Percentiles rank a stretch among this genome's conserved stretches.
These are phyloP conservation scores for Fusarium succisae DNA, from an alignment of 2,329 filamentous ascomycete genomes.

Conservation along the genomic window DNA sequence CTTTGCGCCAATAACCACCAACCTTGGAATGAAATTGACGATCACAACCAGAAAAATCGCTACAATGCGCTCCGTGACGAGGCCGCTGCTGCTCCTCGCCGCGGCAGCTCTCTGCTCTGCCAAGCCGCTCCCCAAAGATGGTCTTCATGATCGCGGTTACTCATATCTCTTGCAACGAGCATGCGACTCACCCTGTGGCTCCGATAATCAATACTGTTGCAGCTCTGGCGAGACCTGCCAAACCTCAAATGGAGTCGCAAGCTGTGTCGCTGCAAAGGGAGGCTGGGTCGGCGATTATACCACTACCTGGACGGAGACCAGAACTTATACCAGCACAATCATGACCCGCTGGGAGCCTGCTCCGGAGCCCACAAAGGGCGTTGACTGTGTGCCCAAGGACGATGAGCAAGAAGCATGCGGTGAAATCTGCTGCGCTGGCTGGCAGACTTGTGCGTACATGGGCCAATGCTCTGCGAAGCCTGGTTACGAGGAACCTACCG, in stretches of 20 bases:
- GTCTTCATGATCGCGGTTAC: conserved; percentile 58
- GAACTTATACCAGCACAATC: conserved; percentile 67
- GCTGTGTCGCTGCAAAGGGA: conserved; percentile 54
- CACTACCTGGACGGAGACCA: conserved; percentile 69
- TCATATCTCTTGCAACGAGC: conserved; percentile 60
- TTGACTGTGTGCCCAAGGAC: conserved; percentile 61
- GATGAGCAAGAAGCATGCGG: conserved; percentile 71
- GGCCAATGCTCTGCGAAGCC: conserved; percentile 68
- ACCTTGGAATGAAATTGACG: background rate
- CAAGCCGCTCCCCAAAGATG: conserved; percentile 61
- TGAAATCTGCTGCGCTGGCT: conserved; percentile 73
- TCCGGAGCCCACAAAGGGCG: conserved; percentile 55
- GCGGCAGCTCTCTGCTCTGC: conserved; percentile 50
- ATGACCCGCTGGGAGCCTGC: conserved; percentile 60
- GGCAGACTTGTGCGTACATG: conserved; percentile 71
- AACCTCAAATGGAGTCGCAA: conserved; percentile 60
- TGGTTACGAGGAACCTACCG: conserved; percentile 55
- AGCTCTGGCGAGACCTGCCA: conserved; percentile 58
- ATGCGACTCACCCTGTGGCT: conserved; percentile 65
- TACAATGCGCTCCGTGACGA: conserved; percentile 40
- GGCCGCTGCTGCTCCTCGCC: conserved; percentile 52
- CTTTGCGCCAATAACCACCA: conserved; percentile 7
- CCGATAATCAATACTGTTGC: conserved; percentile 66
- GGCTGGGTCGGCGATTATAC: conserved; percentile 54
- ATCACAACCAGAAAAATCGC: background rate